These are phyloP conservation scores for Clarireedia monteithiana DNA, from an alignment of 2,329 filamentous ascomycete species.

Conservation along the genomic window DNA sequence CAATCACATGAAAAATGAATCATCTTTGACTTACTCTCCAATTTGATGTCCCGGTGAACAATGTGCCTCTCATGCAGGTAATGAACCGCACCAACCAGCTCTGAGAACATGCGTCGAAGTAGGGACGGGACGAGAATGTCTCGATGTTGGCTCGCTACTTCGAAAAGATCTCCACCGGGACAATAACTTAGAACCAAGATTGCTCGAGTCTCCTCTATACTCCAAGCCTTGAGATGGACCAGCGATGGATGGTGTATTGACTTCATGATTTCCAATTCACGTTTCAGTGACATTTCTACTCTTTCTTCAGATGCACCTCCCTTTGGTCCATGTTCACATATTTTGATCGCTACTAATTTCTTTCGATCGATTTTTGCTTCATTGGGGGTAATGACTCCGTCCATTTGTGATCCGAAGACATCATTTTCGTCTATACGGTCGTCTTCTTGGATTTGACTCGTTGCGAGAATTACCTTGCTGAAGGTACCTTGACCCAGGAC, in stretches of 20 bases:
- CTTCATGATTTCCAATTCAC: slow-evolving; percentile 91
- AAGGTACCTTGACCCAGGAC: slow-evolving; percentile 89
- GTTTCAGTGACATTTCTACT: slow-evolving; percentile 86
- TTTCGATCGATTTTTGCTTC: slow-evolving; percentile 51
- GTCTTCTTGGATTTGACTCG: slow-evolving; percentile 57
- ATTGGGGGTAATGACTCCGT: slow-evolving; percentile 27
- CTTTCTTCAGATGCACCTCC: slow-evolving; percentile 90
- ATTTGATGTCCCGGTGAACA: slow-evolving; percentile 94
- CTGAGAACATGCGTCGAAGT: slow-evolving; percentile 79
- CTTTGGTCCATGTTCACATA: slow-evolving; percentile 89
- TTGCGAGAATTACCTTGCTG: slow-evolving; percentile 86
- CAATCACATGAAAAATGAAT: not conserved
- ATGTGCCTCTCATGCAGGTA: slow-evolving; percentile 83
- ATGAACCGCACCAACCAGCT: slow-evolving; percentile 74
- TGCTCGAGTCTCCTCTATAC: slow-evolving; percentile 71
- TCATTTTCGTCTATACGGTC: slow-evolving; percentile 33
- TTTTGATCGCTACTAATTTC: slow-evolving; percentile 86
- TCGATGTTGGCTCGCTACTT: slow-evolving; percentile 70
- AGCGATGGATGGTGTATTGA: slow-evolving; percentile 82
- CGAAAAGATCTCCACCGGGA: slow-evolving; percentile 89
- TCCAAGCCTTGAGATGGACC: slow-evolving; percentile 87
- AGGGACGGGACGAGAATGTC: slow-evolving; percentile 60
- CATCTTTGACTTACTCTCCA: slow-evolving; percentile 66
- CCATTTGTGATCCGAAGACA: slow-evolving; percentile 20
- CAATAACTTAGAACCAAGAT: slow-evolving; percentile 87